phyloP scores from a whole-genome alignment of 2,329 filamentous ascomycete genomes.

The Parastagonospora nodorum region DNA sequence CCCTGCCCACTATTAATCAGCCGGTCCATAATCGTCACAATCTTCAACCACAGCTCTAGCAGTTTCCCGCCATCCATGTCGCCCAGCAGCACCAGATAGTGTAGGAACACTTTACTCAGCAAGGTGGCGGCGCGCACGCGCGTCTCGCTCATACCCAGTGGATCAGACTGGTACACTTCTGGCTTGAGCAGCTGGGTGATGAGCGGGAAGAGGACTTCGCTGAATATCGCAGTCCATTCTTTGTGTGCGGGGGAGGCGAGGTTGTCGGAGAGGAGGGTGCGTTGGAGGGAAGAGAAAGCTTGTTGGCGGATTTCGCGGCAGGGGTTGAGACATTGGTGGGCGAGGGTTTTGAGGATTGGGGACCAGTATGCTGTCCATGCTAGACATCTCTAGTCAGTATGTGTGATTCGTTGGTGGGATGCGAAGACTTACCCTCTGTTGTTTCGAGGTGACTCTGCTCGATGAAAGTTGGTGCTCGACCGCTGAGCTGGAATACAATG shows the following conservation, averaged over 20 bases:
- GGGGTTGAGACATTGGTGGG: conserved; percentile 89
- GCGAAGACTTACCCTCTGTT: conserved; percentile 66
- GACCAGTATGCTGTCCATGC: conserved; percentile 99
- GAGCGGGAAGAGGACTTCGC: conserved; percentile 89
- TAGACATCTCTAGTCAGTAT: conserved; percentile 38
- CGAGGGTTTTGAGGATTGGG: conserved; percentile 87
- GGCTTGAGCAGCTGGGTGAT: conserved; percentile 88
- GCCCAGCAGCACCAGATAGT: conserved; percentile 84
- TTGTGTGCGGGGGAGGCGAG: conserved; percentile 82
- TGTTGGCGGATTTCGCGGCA: conserved; percentile 91
- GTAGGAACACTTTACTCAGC: conserved; percentile 92
- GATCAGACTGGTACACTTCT: conserved; percentile 90
- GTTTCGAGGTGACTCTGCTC: conserved; percentile 90
- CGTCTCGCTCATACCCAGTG: conserved; percentile 92
- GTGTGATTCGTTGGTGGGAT: not conserved
- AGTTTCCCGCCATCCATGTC: conserved; percentile 87
- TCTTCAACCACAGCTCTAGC: conserved; percentile 88
- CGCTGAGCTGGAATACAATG: conserved; percentile 81
- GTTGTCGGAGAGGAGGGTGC: conserved; percentile 82
- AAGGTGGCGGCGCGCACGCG: conserved; percentile 88
- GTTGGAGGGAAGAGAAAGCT: conserved; percentile 83
- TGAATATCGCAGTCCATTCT: conserved; percentile 95
- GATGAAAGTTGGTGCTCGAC: conserved; percentile 83
- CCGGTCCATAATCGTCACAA: conserved; percentile 92
- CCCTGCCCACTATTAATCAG: conserved; percentile 95